Percentiles rank a stretch among this genome's conserved stretches.
These are phyloP conservation scores for Castanopsis chinensis DNA, from an alignment of 306 rosid genomes.

Conservation along the genomic window DNA sequence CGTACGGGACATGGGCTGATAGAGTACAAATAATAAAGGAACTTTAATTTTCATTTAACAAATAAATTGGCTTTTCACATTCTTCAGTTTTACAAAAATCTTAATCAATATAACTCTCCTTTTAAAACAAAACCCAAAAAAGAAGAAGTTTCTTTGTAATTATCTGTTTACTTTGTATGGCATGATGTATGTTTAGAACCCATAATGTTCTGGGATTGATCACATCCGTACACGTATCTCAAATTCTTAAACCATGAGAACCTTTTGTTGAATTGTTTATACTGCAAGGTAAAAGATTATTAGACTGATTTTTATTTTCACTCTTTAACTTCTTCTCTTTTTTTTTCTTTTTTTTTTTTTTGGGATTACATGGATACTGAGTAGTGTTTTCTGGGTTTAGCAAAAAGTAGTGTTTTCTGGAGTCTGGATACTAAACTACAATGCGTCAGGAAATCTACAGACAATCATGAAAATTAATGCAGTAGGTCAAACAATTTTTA, in stretches of 20 bases:
- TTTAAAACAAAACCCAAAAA: no score
- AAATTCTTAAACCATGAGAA: background rate
- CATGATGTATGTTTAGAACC: background rate
- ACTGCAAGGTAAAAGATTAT: no score
- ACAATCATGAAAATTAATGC: background rate
- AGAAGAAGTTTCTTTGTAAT: background rate
- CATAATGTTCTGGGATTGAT: background rate
- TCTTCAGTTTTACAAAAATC: background rate
- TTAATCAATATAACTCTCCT: background rate
- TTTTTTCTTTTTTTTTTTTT: no score
- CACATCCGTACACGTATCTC: background rate
- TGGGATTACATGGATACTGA: no score
- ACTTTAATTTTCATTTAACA: no score
- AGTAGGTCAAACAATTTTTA: background rate
- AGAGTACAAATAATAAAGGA: no score
- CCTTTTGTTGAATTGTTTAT: background rate
- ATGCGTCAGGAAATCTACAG: background rate
- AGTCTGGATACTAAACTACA: background rate
- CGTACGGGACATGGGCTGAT: no score
- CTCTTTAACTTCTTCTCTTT: no score
- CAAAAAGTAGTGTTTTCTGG: background rate
- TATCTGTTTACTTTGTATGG: background rate
- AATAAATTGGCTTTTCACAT: background rate
- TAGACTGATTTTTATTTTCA: no score
- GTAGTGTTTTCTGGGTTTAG: background rate